Evolutionary conservation across 768 basidiomycete genomes (phyloP), one percentile per base, ranked within the genome.

Genomic region (Tylopilus sp.): DNA sequence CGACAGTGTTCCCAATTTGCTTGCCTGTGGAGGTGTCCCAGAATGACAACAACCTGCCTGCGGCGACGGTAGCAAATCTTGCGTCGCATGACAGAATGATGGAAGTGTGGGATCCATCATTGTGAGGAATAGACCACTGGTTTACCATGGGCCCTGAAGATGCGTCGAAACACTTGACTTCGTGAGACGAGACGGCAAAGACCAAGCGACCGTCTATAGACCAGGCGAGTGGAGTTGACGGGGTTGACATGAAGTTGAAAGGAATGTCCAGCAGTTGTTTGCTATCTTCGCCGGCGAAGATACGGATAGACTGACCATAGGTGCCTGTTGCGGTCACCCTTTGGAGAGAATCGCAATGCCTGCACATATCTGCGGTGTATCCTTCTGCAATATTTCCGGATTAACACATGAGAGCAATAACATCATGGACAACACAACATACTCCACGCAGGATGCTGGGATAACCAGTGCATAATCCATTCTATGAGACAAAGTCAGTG

Each of bases 401-500:
- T 57, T n/a, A 52, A 34, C 37, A 30, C 13, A 25, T 13, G 29
- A 5, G n/a, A n/a, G n/a, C n/a, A n/a, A 17, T 48, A 9, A 31
- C 4, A 40, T 30, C 22, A 24, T 19, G 6, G 19, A 19, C n/a
- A 25, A 19, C 10, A 14, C 10, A 43, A 69, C 81, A 60, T 55
- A 78, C 76, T 69, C 83, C 83, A 87, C n/a, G 77, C 71, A 19
- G 82, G 76, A 37, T 82, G 81, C 47, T 76, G 74, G 5, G 84
- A 81, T 1, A 89, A 67, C 86, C 87, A 89, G 36, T 76, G 68
- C 77, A 87, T 78, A 61, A 89, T 75, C 87, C 87, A 89, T 34
- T 77, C 85, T 87, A 52, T 25, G 34, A 34, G 44, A 29, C 21
- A 28, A 28, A 19, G 22, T 49, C 44, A 48, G 49, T 28, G 49